A percentile compares a stretch with the other conserved stretches of the same genome.
phyloP scores from a whole-genome alignment of 108 stramenopile genomes.

The Skeletonema costatum region DNA sequence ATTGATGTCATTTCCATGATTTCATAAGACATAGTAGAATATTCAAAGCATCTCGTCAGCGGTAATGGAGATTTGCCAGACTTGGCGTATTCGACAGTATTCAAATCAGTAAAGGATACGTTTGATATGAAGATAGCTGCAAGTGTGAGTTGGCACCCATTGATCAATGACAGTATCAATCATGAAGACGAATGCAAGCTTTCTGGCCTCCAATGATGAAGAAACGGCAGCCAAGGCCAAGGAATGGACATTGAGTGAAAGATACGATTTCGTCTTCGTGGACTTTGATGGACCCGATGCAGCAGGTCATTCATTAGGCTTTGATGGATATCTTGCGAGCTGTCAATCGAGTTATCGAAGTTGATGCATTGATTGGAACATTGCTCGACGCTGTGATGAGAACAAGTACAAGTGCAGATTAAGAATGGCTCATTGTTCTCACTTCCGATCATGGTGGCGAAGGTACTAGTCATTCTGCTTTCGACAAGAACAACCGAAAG shows the following conservation, averaged over 20 bases:
- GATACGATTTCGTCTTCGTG: slow-evolving; percentile 1
- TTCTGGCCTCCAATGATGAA: neutral
- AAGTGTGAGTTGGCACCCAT: slow-evolving; percentile 17
- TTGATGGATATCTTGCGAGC: neutral
- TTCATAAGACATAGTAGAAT: neutral
- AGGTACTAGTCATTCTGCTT: neutral
- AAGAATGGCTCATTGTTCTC: slow-evolving; percentile 16
- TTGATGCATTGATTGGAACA: neutral
- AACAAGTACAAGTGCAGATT: neutral
- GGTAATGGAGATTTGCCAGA: slow-evolving; percentile 6
- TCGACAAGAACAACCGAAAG: neutral
- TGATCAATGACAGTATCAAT: slow-evolving; percentile 3
- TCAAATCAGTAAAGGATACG: neutral
- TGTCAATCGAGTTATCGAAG: neutral
- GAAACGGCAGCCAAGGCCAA: neutral
- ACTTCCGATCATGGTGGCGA: slow-evolving; percentile 16
- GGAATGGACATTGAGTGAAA: slow-evolving; percentile 2
- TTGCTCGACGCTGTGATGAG: neutral
- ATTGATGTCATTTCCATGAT: slow-evolving; percentile 21
- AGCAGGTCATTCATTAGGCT: slow-evolving; percentile 9
- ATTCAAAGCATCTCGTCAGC: neutral
- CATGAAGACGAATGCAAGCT: neutral
- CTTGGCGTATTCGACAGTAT: neutral
- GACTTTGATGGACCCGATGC: slow-evolving; percentile 8
- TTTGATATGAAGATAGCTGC: neutral